Conservation (phyloP, 352 stramenopile species). For the Plasmopara halstedii region DNA sequence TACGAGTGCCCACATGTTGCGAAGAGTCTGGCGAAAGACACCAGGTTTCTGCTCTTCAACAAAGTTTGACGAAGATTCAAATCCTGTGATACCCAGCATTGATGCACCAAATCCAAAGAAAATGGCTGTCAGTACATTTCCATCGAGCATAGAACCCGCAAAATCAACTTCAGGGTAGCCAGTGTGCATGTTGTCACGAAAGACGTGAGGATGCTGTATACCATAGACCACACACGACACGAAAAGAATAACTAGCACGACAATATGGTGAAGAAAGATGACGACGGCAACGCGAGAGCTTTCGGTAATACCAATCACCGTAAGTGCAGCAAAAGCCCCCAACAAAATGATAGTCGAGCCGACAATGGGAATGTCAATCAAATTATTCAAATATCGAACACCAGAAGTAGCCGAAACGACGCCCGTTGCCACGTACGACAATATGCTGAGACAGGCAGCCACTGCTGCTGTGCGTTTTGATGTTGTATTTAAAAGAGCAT, state of each 20-base stretch:
- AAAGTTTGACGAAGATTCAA: conserved; percentile 83
- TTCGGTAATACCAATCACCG: conserved; percentile 72
- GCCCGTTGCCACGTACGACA: conserved; percentile 85
- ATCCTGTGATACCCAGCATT: conserved; percentile 87
- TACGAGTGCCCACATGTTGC: conserved; percentile 22
- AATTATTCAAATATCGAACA: conserved; percentile 67
- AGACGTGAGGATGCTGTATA: conserved; percentile 39
- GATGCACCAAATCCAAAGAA: conserved; percentile 70
- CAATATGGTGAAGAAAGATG: conserved; percentile 76
- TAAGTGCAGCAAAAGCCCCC: conserved; percentile 69
- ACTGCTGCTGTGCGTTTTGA: conserved; percentile 77
- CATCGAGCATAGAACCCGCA: conserved; percentile 27
- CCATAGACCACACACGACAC: conserved; percentile 45
- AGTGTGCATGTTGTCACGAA: conserved; percentile 56
- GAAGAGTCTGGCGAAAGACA: conserved; percentile 60
- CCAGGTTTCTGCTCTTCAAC: conserved; percentile 76
- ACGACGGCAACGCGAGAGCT: conserved; percentile 60
- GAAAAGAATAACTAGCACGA: conserved; percentile 51
- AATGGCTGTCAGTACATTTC: conserved; percentile 33
- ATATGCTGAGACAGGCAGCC: conserved; percentile 72
- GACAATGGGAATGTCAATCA: conserved; percentile 42
- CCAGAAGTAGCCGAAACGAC: conserved; percentile 51
- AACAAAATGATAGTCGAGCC: conserved; percentile 37
- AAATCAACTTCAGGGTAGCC: conserved; percentile 51
- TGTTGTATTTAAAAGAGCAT: conserved; percentile 84